These are phyloP conservation scores for Agrocybe pediades DNA, from an alignment of 768 basidiomycete genomes.

Conservation along the genomic window DNA sequence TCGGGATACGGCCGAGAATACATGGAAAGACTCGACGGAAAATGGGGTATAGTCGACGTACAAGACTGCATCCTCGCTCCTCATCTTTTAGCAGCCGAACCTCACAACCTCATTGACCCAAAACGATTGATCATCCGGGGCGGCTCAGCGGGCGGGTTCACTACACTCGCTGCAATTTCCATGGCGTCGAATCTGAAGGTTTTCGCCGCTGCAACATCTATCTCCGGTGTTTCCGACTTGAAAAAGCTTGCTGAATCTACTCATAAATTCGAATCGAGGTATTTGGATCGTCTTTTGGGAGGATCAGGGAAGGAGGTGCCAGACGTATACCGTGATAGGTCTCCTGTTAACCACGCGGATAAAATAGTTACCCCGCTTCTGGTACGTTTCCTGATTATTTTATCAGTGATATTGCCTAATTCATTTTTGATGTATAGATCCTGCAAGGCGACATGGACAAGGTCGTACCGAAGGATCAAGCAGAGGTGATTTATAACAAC, in stretches of 20 bases:
- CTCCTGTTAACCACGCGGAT: slow-evolving; percentile 62
- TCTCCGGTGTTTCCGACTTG: slow-evolving; percentile 72
- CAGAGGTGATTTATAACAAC: slow-evolving; percentile 55
- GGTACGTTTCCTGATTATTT: slow-evolving; percentile 42
- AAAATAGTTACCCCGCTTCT: slow-evolving; percentile 65
- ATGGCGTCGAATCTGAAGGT: slow-evolving; percentile 39
- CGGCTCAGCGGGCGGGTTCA: slow-evolving; percentile 74
- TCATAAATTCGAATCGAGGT: slow-evolving; percentile 71
- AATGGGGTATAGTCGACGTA: slow-evolving; percentile 79
- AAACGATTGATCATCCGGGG: slow-evolving; percentile 71
- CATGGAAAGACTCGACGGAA: slow-evolving; percentile 56
- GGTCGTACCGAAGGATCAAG: slow-evolving; percentile 70
- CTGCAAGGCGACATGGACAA: slow-evolving; percentile 67
- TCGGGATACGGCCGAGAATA: slow-evolving; percentile 74
- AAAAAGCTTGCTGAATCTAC: slow-evolving; percentile 56
- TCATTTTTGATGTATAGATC: slow-evolving; percentile 37
- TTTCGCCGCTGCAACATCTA: slow-evolving; percentile 65
- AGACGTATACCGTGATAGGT: slow-evolving; percentile 58
- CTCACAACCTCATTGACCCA: slow-evolving; percentile 60
- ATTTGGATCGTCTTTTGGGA: slow-evolving; percentile 65
- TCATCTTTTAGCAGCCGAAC: slow-evolving; percentile 35
- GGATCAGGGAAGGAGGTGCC: slow-evolving; percentile 55
- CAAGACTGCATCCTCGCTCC: slow-evolving; percentile 64
- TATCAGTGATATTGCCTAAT: too few species aligned
- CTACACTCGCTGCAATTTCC: slow-evolving; percentile 52